These are phyloP conservation scores for Leptosphaerulina australis DNA, from an alignment of 2,329 filamentous ascomycete genomes.

Conservation along the genomic window DNA sequence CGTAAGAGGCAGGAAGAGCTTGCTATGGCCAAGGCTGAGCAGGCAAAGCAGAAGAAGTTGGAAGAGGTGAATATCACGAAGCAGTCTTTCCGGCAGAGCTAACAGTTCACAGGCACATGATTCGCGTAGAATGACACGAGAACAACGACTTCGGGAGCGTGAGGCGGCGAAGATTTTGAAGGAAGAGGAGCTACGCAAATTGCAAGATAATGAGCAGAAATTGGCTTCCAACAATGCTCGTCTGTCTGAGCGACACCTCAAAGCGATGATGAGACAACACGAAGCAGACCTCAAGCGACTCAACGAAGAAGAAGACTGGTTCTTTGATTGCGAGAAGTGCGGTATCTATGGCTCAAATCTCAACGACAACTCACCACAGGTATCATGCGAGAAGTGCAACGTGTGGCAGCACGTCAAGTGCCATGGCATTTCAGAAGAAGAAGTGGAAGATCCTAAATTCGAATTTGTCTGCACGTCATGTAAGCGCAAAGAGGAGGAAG, in stretches of 20 bases:
- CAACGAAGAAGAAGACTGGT: slow-evolving; percentile 77
- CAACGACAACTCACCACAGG: slow-evolving; percentile 91
- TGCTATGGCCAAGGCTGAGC: slow-evolving; percentile 64
- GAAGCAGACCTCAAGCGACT: slow-evolving; percentile 77
- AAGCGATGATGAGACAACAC: slow-evolving; percentile 79
- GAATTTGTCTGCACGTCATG: slow-evolving; percentile 85
- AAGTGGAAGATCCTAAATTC: slow-evolving; percentile 78
- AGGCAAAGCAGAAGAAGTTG: slow-evolving; percentile 67
- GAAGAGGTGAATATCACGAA: slow-evolving; percentile 65
- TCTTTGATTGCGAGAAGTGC: slow-evolving; percentile 89
- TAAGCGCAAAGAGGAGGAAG: slow-evolving; percentile 68
- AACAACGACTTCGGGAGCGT: slow-evolving; percentile 83
- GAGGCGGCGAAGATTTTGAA: slow-evolving; percentile 82
- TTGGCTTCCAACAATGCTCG: slow-evolving; percentile 55
- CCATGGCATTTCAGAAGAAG: slow-evolving; percentile 75
- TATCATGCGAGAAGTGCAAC: slow-evolving; percentile 91
- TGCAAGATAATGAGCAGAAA: slow-evolving; percentile 76
- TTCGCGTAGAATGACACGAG: slow-evolving; percentile 79
- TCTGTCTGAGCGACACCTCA: slow-evolving; percentile 78
- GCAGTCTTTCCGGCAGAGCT: slow-evolving; percentile 23
- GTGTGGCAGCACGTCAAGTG: slow-evolving; percentile 98
- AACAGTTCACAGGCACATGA: slow-evolving; percentile 67
- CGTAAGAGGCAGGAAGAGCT: slow-evolving; percentile 69
- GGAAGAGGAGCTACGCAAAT: slow-evolving; percentile 78
- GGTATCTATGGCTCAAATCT: slow-evolving; percentile 85